Conservation (phyloP, 2,329 filamentous ascomycete species). For the Dothideomycetidae sp. region DNA sequence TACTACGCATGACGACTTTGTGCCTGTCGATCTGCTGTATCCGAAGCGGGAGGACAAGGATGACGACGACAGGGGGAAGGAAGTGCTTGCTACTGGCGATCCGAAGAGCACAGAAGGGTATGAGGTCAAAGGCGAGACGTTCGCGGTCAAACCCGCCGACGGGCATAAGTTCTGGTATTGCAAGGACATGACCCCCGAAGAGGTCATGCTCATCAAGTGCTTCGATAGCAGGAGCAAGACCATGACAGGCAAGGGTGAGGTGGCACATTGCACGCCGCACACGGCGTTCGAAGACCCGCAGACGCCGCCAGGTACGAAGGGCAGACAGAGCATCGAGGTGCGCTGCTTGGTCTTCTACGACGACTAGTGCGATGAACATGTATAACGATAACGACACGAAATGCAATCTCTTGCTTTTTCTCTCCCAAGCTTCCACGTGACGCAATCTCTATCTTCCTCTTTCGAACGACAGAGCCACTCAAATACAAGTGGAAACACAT, state of each 20-base stretch:
- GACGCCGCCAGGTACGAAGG: constrained; percentile 53
- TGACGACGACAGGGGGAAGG: constrained; percentile 45
- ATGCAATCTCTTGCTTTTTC: too few relatives aligned
- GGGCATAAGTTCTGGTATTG: constrained; percentile 49
- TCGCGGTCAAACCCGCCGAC: constrained; percentile 43
- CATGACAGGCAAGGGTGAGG: constrained; percentile 22
- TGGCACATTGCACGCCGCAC: constrained; percentile 45
- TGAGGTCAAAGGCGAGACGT: constrained; percentile 48
- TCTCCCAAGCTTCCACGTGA: too few relatives aligned
- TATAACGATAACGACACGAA: too few relatives aligned
- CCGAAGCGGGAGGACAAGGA: constrained; percentile 28
- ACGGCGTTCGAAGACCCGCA: constrained; percentile 66
- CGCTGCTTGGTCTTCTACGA: constrained; percentile 55
- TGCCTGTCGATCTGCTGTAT: constrained; percentile 49
- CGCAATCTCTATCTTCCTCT: too few relatives aligned
- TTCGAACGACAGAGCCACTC: too few relatives aligned
- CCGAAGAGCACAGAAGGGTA: constrained; percentile 45
- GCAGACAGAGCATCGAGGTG: constrained; percentile 46
- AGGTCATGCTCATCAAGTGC: constrained; percentile 40
- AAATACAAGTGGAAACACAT: too few relatives aligned
- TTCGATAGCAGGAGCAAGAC: constrained; percentile 32
- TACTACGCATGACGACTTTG: constrained; percentile 42
- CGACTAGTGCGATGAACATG: not conserved
- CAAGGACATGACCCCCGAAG: constrained; percentile 50
- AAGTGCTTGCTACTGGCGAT: constrained; percentile 34